phyloP scores from a whole-genome alignment of 2,329 filamentous ascomycete genomes.

The Cladophialophora immunda region DNA sequence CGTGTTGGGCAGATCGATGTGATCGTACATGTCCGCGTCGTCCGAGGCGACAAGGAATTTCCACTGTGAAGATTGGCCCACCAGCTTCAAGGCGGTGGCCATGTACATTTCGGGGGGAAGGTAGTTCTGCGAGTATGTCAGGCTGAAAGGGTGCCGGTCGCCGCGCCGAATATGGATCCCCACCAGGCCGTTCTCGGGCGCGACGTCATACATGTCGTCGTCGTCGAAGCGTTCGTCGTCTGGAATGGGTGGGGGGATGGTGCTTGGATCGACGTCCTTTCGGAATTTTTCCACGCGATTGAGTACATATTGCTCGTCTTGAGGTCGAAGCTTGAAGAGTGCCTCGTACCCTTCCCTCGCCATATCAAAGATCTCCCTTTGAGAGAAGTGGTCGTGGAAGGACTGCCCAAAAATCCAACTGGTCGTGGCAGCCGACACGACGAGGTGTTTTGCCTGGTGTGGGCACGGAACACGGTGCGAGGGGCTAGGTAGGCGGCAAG shows the following conservation, averaged over 20 bases:
- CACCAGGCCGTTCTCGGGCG: slow-evolving; percentile 64
- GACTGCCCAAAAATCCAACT: slow-evolving; percentile 69
- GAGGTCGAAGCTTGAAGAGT: slow-evolving; percentile 73
- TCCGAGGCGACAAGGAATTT: slow-evolving; percentile 74
- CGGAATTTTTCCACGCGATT: slow-evolving; percentile 67
- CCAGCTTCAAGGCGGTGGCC: slow-evolving; percentile 64
- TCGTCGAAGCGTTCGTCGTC: slow-evolving; percentile 42
- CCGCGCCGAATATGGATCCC: slow-evolving; percentile 83
- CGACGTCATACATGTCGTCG: slow-evolving; percentile 35
- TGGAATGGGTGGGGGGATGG: neutral
- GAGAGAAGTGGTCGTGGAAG: slow-evolving; percentile 64
- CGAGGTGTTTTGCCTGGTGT: slow-evolving; percentile 75
- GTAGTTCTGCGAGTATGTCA: slow-evolving; percentile 79
- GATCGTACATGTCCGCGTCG: slow-evolving; percentile 76
- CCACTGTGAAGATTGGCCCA: slow-evolving; percentile 32
- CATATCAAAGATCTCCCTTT: slow-evolving; percentile 72
- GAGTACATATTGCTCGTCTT: slow-evolving; percentile 72
- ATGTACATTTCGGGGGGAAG: slow-evolving; percentile 76
- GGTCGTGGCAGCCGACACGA: slow-evolving; percentile 75
- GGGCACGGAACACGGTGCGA: slow-evolving; percentile 83
- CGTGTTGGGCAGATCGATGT: slow-evolving; percentile 47
- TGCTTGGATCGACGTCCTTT: slow-evolving; percentile 39
- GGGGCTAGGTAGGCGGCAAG: slow-evolving; percentile 75
- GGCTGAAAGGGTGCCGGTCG: slow-evolving; percentile 79
- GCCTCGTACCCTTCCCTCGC: slow-evolving; percentile 75